Conservation (phyloP, 2,329 filamentous ascomycete genomes). For the Paraphoma sp. region DNA sequence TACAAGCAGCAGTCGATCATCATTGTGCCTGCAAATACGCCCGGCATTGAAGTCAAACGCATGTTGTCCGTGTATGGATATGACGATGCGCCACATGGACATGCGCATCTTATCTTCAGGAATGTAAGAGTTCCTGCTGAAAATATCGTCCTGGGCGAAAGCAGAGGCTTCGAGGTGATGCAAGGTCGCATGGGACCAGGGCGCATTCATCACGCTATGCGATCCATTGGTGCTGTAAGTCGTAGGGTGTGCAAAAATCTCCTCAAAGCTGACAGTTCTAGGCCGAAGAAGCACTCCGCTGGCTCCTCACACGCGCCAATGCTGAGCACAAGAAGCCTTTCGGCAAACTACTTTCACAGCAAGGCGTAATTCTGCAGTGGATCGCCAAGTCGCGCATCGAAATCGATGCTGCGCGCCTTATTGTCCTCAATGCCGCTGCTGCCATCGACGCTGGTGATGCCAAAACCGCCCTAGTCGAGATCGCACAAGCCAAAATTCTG, state of each 20-base stretch:
- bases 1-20: constrained; percentile 93
- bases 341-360: constrained; percentile 80
- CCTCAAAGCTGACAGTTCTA: constrained; percentile 32
- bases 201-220: constrained; percentile 96
- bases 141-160: constrained; percentile 87
- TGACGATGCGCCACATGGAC: constrained; percentile 95
- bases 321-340: constrained; percentile 88
- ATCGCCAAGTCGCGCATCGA: constrained; percentile 89
- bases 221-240: constrained; percentile 80
- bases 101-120: constrained; percentile 86
- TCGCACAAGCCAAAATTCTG: constrained; percentile 90
- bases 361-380: constrained; percentile 79
- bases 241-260: neutral
- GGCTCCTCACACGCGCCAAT: constrained; percentile 91
- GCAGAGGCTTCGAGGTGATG: constrained; percentile 96
- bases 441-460: constrained; percentile 77
- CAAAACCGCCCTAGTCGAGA: constrained; percentile 70
- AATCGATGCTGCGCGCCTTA: constrained; percentile 84
- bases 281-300: constrained; percentile 87
- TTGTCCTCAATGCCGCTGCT: constrained; percentile 90
- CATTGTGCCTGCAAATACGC: constrained; percentile 78
- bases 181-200: constrained; percentile 93
- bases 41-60: constrained; percentile 84
- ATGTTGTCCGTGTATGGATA: constrained; percentile 94
- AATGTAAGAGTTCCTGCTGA: constrained; percentile 82